Base-by-base conservation (phyloP, 2,329 filamentous ascomycete species). In the Ceratocystis diversiconidia region DNA sequence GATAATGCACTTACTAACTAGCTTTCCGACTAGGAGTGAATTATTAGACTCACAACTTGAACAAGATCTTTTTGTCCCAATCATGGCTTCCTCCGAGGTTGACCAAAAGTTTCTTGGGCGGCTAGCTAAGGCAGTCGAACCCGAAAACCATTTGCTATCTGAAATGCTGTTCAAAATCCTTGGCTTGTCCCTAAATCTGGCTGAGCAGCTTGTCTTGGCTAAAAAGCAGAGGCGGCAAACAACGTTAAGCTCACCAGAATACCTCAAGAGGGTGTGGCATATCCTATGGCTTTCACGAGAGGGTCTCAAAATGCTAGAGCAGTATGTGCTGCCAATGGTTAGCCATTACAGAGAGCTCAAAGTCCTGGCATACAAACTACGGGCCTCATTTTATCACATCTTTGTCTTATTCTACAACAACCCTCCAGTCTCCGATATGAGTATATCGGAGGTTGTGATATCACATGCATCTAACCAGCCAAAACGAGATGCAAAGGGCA, bases 241-340 rank as follows among this genome's bases (percentile, higher is more conserved):
- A 71, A 83, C 84, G 5, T 85, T 87, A n/a, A 82, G 86, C 59
- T 84, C 89, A 68, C 89, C 89, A 1, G 86, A 89, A 69, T 90
- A 89, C 1, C 80, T 95, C 17, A 85, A 94, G 69, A 82, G 96
- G 30, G 90, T 96, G 63, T 75, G 82, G 71, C 91, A 95, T 74
- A 96, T 99, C 70, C 83, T 97, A 72, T 99, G 92, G 92, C 87
- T 99, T 64, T 89, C 92, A 1, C 84, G 92, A 41, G 94, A 99
- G 76, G 94, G 94, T 1, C 79, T 96, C 1, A 83, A 90, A 41
- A 89, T 97, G 75, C 80, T 96, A 8, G 91, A 97, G 71, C 82
- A 86, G 72, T 94, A 92, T 73, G 85, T 99, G 60, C 78, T 97
- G 22, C 94, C 92, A 52, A 89, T 87, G 82, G 89, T 90, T 65